Conservation (phyloP, 768 basidiomycete species). For the Boletus eberwhitei region DNA sequence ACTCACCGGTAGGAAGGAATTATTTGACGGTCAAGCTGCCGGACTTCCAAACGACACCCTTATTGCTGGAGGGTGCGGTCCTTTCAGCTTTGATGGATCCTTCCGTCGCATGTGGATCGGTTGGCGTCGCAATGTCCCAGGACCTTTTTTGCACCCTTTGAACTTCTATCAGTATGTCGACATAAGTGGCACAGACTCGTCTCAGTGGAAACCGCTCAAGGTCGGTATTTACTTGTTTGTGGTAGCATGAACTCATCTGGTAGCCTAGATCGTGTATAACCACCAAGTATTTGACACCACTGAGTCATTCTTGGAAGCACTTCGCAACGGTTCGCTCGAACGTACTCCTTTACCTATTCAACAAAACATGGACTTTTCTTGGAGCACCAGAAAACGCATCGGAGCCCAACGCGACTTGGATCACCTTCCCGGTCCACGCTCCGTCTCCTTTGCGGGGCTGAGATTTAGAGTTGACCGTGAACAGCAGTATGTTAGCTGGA, state of each 20-base stretch:
- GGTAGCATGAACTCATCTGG: not conserved
- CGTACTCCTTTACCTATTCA: slow-evolving; percentile 33
- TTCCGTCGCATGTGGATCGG: slow-evolving; percentile 55
- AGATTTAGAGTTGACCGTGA: slow-evolving; percentile 54
- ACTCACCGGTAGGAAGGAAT: slow-evolving; percentile 34
- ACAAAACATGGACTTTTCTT: slow-evolving; percentile 35
- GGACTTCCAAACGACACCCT: slow-evolving; percentile 51
- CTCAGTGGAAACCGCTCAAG: slow-evolving; percentile 51
- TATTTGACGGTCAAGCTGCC: slow-evolving; percentile 44
- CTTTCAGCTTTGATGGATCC: slow-evolving; percentile 57
- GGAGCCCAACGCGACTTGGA: slow-evolving; percentile 52
- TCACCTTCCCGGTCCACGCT: slow-evolving; percentile 59
- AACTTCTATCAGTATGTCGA: slow-evolving; percentile 59
- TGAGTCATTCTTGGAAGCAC: slow-evolving; percentile 52
- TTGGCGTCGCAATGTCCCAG: slow-evolving; percentile 48
- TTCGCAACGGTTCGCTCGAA: slow-evolving; percentile 48
- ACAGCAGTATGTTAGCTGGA: slow-evolving; percentile 59
- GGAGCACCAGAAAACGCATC: slow-evolving; percentile 46
- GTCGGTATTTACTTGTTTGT: slow-evolving; percentile 21
- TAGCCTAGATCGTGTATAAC: slow-evolving; percentile 51
- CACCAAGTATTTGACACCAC: slow-evolving; percentile 49
- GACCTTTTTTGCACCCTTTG: slow-evolving; percentile 51
- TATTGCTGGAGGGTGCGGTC: slow-evolving; percentile 42
- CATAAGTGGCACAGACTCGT: slow-evolving; percentile 48
- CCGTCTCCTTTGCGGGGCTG: slow-evolving; percentile 56